These are phyloP conservation scores for Venturia pyrina DNA, from an alignment of 2,329 filamentous ascomycete genomes.

Conservation along the genomic window DNA sequence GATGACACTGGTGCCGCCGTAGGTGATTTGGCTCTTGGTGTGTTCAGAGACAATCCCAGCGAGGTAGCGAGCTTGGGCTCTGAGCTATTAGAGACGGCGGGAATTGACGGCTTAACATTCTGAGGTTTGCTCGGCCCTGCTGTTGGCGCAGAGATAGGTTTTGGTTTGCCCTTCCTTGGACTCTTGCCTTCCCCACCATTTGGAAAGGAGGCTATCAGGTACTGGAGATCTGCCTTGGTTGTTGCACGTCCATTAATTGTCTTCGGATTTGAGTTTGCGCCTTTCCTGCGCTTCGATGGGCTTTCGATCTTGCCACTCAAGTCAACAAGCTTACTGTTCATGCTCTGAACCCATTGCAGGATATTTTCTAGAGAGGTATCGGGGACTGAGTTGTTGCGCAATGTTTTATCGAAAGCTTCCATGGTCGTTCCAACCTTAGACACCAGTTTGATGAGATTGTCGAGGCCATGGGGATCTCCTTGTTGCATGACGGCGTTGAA, in stretches of 20 bases:
- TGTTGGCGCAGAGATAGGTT: not conserved
- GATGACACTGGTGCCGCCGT: not conserved
- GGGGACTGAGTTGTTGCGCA: not conserved
- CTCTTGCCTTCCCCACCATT: not conserved
- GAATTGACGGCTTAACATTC: not conserved
- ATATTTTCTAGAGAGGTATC: not conserved
- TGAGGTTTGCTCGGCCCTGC: not conserved
- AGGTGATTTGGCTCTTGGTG: not conserved
- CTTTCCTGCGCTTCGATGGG: not conserved
- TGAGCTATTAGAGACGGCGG: not conserved
- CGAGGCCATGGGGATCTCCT: not conserved
- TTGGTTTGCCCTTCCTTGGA: not conserved
- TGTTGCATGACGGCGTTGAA: not conserved
- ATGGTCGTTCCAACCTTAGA: not conserved
- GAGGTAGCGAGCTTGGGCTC: not conserved
- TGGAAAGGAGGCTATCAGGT: not conserved
- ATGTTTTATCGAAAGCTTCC: not conserved
- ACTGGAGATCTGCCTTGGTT: not conserved
- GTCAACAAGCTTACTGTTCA: not conserved
- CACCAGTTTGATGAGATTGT: not conserved
- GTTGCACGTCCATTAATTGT: not conserved
- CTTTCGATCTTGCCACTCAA: not conserved
- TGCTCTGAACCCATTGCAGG: not conserved
- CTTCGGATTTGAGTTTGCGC: not conserved
- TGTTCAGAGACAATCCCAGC: not conserved